These are phyloP conservation scores for Hymenoscyphus repandus DNA, from an alignment of 2,329 filamentous ascomycete genomes.

Conservation along the genomic window DNA sequence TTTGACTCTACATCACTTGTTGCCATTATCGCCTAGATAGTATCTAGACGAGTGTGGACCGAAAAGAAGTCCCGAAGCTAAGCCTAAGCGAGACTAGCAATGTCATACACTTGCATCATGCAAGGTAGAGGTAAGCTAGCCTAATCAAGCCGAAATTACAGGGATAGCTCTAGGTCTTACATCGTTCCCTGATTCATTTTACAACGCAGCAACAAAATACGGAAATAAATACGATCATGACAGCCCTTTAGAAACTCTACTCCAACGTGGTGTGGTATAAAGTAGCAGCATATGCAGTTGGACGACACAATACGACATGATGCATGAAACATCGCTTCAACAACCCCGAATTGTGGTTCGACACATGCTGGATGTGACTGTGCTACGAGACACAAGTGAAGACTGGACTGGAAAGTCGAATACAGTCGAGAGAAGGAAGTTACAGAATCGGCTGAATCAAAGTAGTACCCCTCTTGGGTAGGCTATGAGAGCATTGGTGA, in stretches of 20 bases:
- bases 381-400: constrained; percentile 18
- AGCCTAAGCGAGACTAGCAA: too few species aligned
- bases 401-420: constrained; percentile 34
- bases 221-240: too few species aligned
- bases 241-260: not conserved
- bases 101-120: too few species aligned
- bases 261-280: not conserved
- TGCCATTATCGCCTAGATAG: too few species aligned
- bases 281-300: not conserved
- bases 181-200: too few species aligned
- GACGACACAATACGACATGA: not conserved
- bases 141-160: too few species aligned
- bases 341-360: constrained; percentile 11
- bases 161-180: too few species aligned
- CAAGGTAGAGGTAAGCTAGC: too few species aligned
- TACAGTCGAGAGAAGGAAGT: constrained; percentile 22
- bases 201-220: too few species aligned
- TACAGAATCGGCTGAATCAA: constrained; percentile 28
- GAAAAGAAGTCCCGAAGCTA: too few species aligned
- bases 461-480: constrained; percentile 15
- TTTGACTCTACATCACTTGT: too few species aligned
- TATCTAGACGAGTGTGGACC: too few species aligned
- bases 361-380: constrained; percentile 13
- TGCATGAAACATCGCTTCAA: not conserved
- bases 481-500: not conserved